Conservation (phyloP, 1,139 yeast genomes). For the Lodderomyces beijingensis region DNA sequence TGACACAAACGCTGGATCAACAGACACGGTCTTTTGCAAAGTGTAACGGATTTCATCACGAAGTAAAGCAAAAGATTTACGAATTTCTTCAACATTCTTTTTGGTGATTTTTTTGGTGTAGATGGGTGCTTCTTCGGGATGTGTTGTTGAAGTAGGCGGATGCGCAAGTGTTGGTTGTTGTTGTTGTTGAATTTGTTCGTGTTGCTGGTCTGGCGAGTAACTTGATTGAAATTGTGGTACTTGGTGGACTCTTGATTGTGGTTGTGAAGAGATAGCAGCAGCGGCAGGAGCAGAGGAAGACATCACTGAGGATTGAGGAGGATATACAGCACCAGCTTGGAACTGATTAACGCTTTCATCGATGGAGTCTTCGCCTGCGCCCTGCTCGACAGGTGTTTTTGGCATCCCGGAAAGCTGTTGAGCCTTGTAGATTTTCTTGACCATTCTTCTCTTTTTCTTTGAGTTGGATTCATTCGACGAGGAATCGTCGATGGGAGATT, state of each 20-base stretch:
- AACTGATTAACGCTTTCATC: neutral
- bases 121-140: neutral
- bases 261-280: neutral
- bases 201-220: conserved; percentile 1
- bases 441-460: conserved; percentile 4
- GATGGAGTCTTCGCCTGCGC: neutral
- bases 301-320: no score
- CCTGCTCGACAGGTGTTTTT: neutral
- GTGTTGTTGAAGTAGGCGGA: neutral
- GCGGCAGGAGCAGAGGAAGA: neutral
- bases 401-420: conserved; percentile 1
- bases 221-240: neutral
- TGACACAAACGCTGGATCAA: conserved; percentile 11
- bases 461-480: conserved; percentile 4
- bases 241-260: neutral
- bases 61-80: conserved; percentile 8
- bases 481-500: conserved; percentile 2
- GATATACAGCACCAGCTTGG: conserved; percentile 1
- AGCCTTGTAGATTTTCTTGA: conserved; percentile 1
- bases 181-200: neutral
- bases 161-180: neutral
- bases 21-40: conserved; percentile 8
- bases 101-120: conserved; percentile 9
- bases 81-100: conserved; percentile 8
- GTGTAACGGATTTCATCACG: conserved; percentile 7